Evolutionary conservation across 2,329 filamentous ascomycete genomes (phyloP).

Genomic region (Diaporthe vaccinii): DNA sequence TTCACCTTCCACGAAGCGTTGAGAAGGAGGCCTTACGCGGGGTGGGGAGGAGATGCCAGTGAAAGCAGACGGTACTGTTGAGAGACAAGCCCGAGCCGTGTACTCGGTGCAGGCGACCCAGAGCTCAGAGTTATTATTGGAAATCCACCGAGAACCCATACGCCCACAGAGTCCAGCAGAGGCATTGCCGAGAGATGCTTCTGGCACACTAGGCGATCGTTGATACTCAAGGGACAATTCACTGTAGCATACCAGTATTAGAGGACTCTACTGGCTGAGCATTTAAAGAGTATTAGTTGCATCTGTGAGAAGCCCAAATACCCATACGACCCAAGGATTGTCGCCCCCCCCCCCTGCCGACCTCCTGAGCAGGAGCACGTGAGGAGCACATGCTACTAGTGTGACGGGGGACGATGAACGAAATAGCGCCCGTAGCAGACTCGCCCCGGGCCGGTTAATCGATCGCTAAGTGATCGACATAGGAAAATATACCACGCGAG

Average conservation of each 20-base stretch:
- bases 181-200: neutral
- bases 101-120: neutral
- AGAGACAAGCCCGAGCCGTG: neutral
- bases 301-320: neutral
- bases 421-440: neutral
- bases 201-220: neutral
- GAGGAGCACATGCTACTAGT: neutral
- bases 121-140: neutral
- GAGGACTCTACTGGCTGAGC: too few species aligned
- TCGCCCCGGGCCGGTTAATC: constrained; percentile 30
- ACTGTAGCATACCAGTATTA: neutral
- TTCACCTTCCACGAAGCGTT: neutral
- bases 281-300: neutral
- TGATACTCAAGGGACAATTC: neutral
- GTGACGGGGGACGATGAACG: neutral
- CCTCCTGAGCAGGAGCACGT: neutral
- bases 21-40: neutral
- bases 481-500: neutral
- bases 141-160: neutral
- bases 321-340: neutral
- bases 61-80: neutral
- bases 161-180: neutral
- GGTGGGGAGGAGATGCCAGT: neutral
- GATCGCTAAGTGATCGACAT: neutral
- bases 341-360: neutral